A percentile compares a stretch with the other conserved stretches of the same genome.
Conservation (phyloP, 352 stramenopile species). For the Phytophthora rubi region DNA sequence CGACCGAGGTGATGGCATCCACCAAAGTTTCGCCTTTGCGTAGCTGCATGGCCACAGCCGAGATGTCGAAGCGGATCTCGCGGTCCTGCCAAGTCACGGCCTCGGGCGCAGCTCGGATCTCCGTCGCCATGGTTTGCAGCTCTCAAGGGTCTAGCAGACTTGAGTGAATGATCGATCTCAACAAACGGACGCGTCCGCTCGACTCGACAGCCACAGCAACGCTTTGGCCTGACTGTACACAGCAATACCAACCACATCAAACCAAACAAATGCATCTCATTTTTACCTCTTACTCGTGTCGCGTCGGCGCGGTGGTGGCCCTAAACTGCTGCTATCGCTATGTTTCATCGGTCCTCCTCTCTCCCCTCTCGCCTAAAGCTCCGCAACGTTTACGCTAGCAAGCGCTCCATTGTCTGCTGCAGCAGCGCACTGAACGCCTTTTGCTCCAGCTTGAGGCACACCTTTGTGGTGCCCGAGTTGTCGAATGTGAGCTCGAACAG, state of each 20-base stretch:
- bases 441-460: constrained; percentile 96
- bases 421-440: constrained; percentile 89
- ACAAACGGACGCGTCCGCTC: constrained; percentile 20
- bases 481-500: constrained; percentile 97
- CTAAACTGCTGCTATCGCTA: constrained; percentile 27
- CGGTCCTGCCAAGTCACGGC: constrained; percentile 89
- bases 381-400: constrained; percentile 46
- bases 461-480: constrained; percentile 90
- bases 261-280: constrained; percentile 29
- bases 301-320: constrained; percentile 5
- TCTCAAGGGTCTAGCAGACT: background rate
- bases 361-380: background rate
- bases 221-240: background rate
- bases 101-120: constrained; percentile 65
- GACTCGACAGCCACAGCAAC: background rate
- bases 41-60: constrained; percentile 60
- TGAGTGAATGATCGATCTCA: background rate
- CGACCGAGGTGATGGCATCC: constrained; percentile 94
- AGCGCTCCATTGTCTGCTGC: constrained; percentile 89
- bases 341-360: background rate
- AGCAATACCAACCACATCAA: background rate
- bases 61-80: constrained; percentile 91
- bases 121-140: constrained; percentile 36
- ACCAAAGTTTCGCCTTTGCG: constrained; percentile 85
- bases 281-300: constrained; percentile 23